Evolutionary conservation across 192 early-diverging fungal species (phyloP).

Genomic region (Cetraspora pellucida): DNA sequence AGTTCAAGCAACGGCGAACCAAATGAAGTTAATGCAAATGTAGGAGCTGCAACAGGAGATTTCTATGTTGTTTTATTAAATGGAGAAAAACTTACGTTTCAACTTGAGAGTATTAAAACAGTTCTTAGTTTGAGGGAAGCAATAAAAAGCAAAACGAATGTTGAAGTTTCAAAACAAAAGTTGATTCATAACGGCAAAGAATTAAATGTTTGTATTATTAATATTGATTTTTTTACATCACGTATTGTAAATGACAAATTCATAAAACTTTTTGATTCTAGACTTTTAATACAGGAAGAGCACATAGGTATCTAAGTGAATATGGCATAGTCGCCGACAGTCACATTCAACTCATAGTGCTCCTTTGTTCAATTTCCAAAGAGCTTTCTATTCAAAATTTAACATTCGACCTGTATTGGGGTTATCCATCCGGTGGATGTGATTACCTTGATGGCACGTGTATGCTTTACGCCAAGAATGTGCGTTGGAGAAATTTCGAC

Average conservation of each 20-base stretch:
- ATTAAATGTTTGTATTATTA: slow-evolving; percentile 23
- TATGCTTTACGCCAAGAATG: slow-evolving; percentile 17
- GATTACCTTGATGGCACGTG: slow-evolving; percentile 38
- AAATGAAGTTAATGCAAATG: not conserved
- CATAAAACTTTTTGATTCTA: not conserved
- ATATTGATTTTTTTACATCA: not conserved
- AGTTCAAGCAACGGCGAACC: not conserved
- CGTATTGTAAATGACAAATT: not conserved
- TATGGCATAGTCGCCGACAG: slow-evolving; percentile 28
- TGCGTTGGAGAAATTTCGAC: slow-evolving; percentile 13
- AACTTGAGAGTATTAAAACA: not conserved
- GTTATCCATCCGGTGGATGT: not conserved
- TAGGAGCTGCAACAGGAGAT: not conserved
- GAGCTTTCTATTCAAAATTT: slow-evolving; percentile 8
- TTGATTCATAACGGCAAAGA: slow-evolving; percentile 26
- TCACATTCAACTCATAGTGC: slow-evolving; percentile 34
- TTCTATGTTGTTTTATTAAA: slow-evolving; percentile 36
- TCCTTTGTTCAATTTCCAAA: slow-evolving; percentile 28
- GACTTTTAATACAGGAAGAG: not conserved
- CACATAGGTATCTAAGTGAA: not conserved
- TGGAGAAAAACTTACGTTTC: slow-evolving; percentile 25
- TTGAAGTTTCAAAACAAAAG: slow-evolving; percentile 34
- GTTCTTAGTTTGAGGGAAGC: slow-evolving; percentile 10
- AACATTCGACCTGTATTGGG: slow-evolving; percentile 32
- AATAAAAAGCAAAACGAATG: not conserved